phyloP scores from a whole-genome alignment of 2,329 filamentous ascomycete species.

The Ophiosphaerella narmari region DNA sequence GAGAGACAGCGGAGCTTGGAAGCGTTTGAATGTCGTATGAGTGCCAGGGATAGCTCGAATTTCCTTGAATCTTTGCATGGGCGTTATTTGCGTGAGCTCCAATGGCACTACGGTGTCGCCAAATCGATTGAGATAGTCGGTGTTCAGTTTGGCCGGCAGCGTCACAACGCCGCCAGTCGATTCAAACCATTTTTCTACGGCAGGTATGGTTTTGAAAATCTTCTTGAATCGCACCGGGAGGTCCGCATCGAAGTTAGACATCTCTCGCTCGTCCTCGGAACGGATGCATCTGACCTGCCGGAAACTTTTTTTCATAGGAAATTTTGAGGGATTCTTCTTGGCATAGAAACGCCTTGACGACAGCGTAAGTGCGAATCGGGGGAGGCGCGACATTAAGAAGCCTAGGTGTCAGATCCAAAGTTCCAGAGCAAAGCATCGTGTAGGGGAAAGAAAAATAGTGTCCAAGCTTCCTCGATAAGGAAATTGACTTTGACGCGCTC shows the following conservation, averaged over 20 bases:
- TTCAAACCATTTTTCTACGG: slow-evolving; percentile 40
- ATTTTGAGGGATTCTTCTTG: no score
- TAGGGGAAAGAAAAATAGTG: slow-evolving; percentile 1
- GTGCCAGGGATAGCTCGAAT: no score
- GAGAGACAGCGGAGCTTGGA: slow-evolving; percentile 66
- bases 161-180: slow-evolving; percentile 1
- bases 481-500: slow-evolving; percentile 15
- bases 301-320: not conserved
- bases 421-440: not conserved
- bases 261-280: not conserved
- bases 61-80: not conserved
- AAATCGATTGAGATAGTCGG: slow-evolving; percentile 44
- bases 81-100: slow-evolving; percentile 56
- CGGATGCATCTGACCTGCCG: not conserved
- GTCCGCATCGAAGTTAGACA: slow-evolving; percentile 15
- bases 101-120: slow-evolving; percentile 60
- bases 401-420: not conserved
- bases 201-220: slow-evolving; percentile 28
- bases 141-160: slow-evolving; percentile 17
- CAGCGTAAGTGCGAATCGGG: not conserved
- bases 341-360: not conserved
- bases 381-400: not conserved
- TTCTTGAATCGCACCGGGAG: slow-evolving; percentile 29
- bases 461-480: slow-evolving; percentile 7
- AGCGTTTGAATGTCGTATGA: slow-evolving; percentile 56